phyloP scores from a whole-genome alignment of 2,329 filamentous ascomycete genomes.

The Monilinia fructigena region DNA sequence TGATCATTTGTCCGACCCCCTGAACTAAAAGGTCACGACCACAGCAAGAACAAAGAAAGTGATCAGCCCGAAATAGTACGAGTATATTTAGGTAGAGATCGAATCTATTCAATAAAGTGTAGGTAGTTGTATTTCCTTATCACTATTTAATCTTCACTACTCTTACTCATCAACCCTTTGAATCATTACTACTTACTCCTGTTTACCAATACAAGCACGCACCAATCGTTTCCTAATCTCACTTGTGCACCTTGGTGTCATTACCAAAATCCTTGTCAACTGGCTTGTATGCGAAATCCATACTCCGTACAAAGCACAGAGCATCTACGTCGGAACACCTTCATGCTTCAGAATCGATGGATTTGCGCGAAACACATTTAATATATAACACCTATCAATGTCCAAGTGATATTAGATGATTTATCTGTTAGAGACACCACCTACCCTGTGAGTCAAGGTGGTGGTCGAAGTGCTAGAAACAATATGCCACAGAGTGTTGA shows the following conservation, averaged over 20 bases:
- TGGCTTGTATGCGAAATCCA: conserved; percentile 7
- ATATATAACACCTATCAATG: background rate
- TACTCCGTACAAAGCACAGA: conserved; percentile 22
- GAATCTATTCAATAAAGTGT: conserved; percentile 18
- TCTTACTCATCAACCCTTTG: background rate
- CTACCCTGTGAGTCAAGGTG: conserved; percentile 23
- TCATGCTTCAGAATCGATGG: conserved; percentile 21
- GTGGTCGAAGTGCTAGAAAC: conserved; percentile 26
- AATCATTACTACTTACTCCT: background rate
- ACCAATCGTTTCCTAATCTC: conserved; percentile 20
- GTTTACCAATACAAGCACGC: conserved; percentile 13
- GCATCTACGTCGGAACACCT: conserved; percentile 23
- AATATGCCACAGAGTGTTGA: conserved; percentile 38
- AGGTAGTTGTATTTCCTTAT: background rate
- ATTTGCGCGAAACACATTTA: conserved; percentile 16
- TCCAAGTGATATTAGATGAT: conserved; percentile 24
- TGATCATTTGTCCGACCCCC: background rate
- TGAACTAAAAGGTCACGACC: conserved; percentile 12
- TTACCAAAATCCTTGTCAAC: conserved; percentile 4
- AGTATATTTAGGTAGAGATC: background rate
- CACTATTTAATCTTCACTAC: background rate
- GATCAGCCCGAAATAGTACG: background rate
- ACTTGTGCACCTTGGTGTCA: conserved; percentile 6
- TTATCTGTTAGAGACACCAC: conserved; percentile 18
- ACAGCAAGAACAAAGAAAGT: conserved; percentile 11